phyloP scores from a whole-genome alignment of 2,329 filamentous ascomycete species.

The Lasiodiplodia sp. region DNA sequence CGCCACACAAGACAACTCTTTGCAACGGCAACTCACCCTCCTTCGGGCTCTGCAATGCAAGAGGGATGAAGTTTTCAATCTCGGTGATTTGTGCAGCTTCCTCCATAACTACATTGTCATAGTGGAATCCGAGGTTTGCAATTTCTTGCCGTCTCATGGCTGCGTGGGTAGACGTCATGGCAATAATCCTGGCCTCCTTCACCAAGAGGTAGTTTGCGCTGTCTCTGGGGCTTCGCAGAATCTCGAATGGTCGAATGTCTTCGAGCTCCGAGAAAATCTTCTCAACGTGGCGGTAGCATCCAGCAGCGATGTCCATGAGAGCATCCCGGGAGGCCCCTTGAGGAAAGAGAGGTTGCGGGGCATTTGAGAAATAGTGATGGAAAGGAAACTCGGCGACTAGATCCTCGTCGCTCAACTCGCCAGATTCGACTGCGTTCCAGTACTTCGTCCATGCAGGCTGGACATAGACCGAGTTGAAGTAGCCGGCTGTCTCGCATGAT shows the following conservation, averaged over 20 bases:
- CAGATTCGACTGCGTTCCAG: conserved; percentile 67
- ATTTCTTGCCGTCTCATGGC: conserved; percentile 94
- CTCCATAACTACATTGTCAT: conserved; percentile 98
- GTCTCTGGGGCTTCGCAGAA: conserved; percentile 84
- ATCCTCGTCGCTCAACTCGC: conserved; percentile 64
- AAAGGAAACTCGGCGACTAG: conserved; percentile 85
- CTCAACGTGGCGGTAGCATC: conserved; percentile 86
- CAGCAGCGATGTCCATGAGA: conserved; percentile 77
- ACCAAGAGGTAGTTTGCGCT: conserved; percentile 95
- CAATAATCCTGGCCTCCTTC: conserved; percentile 95
- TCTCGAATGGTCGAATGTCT: conserved; percentile 94
- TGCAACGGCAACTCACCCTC: conserved; percentile 78
- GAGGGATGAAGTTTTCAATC: conserved; percentile 93
- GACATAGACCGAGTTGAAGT: conserved; percentile 93
- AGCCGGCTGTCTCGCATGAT: conserved; percentile 94
- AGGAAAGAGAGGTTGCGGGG: conserved; percentile 85
- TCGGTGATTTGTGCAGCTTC: conserved; percentile 98
- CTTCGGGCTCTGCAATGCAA: conserved; percentile 85
- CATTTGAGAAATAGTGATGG: conserved; percentile 83
- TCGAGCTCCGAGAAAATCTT: conserved; percentile 92
- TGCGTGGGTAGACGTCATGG: conserved; percentile 98
- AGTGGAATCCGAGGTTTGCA: conserved; percentile 88
- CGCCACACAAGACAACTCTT: conserved; percentile 89
- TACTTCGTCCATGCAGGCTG: conserved; percentile 89
- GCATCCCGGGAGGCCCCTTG: conserved; percentile 68